Evolutionary conservation across 306 rosid species (phyloP), one percentile per base, ranked within the genome.

Genomic region (Neltuma alba): DNA sequence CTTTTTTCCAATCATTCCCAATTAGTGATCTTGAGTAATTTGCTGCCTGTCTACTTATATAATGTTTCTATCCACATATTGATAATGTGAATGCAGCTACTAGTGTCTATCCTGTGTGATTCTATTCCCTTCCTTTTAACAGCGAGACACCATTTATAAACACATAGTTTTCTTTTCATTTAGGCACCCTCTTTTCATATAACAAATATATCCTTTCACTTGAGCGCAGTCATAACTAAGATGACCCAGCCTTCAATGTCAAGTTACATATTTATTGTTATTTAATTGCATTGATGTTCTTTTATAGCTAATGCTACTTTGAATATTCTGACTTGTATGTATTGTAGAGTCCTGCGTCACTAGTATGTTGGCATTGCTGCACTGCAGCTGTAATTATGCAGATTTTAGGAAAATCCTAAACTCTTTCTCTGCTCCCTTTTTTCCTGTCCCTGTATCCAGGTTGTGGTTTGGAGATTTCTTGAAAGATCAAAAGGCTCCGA

Each of bases 391-490:
- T 42, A 44, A 47, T 45, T 78, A 40, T 69, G 3, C 9, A 62
- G 20, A 66, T 38, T 58, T 27, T 68, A 3, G 1, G 23, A 18
- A 20, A 45, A n/a, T 11, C 28, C 65, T 65, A 18, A 79, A 79
- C 11, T 40, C 70, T 30, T 44, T 65, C 18, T 42, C 15, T 55
- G 27, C 28, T 70, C 27, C 8, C 2, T 0, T 31, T 37, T 50
- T 50, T 6, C 44, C 74, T 66, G n/a, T 63, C 20, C 20, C 55
- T 45, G 70, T n/a, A n/a, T 57, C 12, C 74, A 96, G 99, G 86
- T 96, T 85, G 94, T 91, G 63, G 96, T 96, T 77, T 93, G 95
- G 98, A 96, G 90, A 83, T 96, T 86, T 90, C 97, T 96, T 86
- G 89, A 80, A 61, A 86, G 88, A 64, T 93, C 96, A 74, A 79